Evolutionary conservation across 352 stramenopile species (phyloP).

Genomic region (Pythium sukuiense): DNA sequence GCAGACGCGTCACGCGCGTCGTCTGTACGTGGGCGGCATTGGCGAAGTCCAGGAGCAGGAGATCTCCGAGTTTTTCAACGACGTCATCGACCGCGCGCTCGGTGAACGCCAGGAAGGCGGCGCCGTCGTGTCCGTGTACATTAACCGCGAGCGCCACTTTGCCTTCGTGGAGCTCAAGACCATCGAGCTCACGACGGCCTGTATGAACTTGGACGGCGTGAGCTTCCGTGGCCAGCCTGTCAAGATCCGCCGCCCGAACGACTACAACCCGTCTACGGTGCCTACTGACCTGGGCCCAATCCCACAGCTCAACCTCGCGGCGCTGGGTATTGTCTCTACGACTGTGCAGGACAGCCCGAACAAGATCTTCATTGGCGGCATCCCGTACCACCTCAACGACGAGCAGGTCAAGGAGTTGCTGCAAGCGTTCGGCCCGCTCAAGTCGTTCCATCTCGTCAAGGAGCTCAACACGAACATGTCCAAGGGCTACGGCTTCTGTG

Average conservation of each 20-base stretch:
- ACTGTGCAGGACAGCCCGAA: conserved; percentile 96
- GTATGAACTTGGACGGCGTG: conserved; percentile 95
- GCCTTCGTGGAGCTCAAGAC: conserved; percentile 97
- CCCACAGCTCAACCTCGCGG: conserved; percentile 86
- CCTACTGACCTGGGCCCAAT: conserved; percentile 86
- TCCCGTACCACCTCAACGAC: conserved; percentile 97
- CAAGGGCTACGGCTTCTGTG: conserved; percentile 98
- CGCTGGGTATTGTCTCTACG: conserved; percentile 93
- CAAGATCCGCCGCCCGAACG: conserved; percentile 96
- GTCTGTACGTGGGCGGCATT: conserved; percentile 96
- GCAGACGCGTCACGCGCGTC: conserved; percentile 94
- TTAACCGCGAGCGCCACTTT: conserved; percentile 96
- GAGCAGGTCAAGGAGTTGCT: conserved; percentile 95
- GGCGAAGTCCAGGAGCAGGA: conserved; percentile 83
- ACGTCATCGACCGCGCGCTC: conserved; percentile 87
- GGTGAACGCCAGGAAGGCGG: conserved; percentile 74
- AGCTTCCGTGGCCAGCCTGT: conserved; percentile 93
- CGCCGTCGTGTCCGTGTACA: conserved; percentile 91
- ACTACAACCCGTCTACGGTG: conserved; percentile 94
- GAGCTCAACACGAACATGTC: conserved; percentile 88
- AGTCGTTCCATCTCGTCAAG: conserved; percentile 97
- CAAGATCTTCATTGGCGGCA: conserved; percentile 98
- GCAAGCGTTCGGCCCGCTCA: conserved; percentile 92
- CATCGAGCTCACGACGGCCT: conserved; percentile 96
- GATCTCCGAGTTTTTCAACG: conserved; percentile 91